Percentiles rank a stretch among this genome's conserved stretches.
Conservation (phyloP, 148 eudicot species). For the Diospyros kaki region DNA sequence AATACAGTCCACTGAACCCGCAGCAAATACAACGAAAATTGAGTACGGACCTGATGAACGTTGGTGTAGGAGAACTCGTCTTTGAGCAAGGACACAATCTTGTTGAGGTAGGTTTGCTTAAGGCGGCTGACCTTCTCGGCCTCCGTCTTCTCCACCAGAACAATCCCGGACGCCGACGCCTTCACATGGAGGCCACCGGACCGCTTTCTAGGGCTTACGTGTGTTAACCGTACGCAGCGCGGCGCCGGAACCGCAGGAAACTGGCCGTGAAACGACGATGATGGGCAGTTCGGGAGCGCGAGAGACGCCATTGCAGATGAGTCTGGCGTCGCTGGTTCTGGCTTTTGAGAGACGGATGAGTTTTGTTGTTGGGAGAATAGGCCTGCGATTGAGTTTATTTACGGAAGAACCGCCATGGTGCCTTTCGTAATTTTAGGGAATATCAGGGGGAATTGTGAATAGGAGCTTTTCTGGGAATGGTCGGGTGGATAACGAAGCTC, state of each 20-base stretch:
- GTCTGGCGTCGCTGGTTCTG: background rate
- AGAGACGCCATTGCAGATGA: constrained; percentile 54
- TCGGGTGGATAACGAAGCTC: too few species aligned
- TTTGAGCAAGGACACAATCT: constrained; percentile 68
- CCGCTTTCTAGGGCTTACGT: constrained; percentile 18
- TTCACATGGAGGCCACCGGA: constrained; percentile 30
- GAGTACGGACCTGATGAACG: constrained; percentile 54
- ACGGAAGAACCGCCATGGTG: too few species aligned
- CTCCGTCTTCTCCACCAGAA: constrained; percentile 69
- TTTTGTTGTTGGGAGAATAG: too few species aligned
- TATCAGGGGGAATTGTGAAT: too few species aligned
- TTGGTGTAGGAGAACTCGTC: constrained; percentile 85
- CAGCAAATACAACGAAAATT: background rate
- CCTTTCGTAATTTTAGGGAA: too few species aligned
- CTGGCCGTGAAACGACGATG: constrained; percentile 55
- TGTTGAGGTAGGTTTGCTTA: constrained; percentile 56
- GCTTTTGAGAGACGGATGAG: too few species aligned
- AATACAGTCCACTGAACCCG: background rate
- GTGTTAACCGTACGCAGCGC: constrained; percentile 25
- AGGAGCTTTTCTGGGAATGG: too few species aligned
- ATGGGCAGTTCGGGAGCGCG: constrained; percentile 52
- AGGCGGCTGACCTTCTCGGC: constrained; percentile 58
- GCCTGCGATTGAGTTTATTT: too few species aligned
- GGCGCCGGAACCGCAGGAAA: constrained; percentile 25
- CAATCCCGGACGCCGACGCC: constrained; percentile 38